phyloP scores from a whole-genome alignment of 2,329 filamentous ascomycete genomes.

The Colletotrichum abscissum region DNA sequence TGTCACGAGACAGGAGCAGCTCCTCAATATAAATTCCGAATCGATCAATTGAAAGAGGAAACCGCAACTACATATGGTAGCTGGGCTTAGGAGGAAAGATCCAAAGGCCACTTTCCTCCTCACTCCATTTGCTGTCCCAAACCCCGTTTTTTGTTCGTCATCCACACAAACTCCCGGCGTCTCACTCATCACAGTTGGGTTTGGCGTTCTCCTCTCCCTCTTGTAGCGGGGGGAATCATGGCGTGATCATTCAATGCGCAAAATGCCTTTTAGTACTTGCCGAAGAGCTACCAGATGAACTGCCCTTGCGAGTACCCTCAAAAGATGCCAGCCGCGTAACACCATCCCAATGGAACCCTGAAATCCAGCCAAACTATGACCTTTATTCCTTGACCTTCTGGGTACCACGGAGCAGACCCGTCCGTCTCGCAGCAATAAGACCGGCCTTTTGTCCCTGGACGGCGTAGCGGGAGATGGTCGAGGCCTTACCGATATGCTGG shows the following conservation, averaged over 20 bases:
- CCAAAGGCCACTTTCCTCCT: constrained; percentile 8
- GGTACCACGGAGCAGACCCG: constrained; percentile 99
- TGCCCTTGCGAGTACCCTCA: constrained; percentile 61
- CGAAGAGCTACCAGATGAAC: constrained; percentile 59
- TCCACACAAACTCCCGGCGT: constrained; percentile 23
- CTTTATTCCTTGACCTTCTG: constrained; percentile 98
- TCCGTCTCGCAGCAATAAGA: constrained; percentile 99
- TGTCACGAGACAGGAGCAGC: background rate
- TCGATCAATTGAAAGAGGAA: constrained; percentile 16
- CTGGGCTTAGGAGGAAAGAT: background rate
- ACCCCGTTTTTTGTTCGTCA: constrained; percentile 27
- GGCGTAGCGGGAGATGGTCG: constrained; percentile 98
- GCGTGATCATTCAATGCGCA: constrained; percentile 53
- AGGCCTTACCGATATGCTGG: constrained; percentile 99
- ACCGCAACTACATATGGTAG: constrained; percentile 24
- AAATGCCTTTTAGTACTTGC: constrained; percentile 61
- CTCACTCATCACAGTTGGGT: constrained; percentile 27
- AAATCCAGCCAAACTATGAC: constrained; percentile 53
- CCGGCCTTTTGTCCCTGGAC: constrained; percentile 99
- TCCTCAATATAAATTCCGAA: constrained; percentile 5
- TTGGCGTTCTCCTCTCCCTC: constrained; percentile 18
- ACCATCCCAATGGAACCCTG: constrained; percentile 72
- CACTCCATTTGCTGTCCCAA: constrained; percentile 13
- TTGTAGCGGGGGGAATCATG: constrained; percentile 30
- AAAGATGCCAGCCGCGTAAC: constrained; percentile 75